phyloP scores from a whole-genome alignment of 2,329 filamentous ascomycete species.

The Pseudocercospora cruenta region DNA sequence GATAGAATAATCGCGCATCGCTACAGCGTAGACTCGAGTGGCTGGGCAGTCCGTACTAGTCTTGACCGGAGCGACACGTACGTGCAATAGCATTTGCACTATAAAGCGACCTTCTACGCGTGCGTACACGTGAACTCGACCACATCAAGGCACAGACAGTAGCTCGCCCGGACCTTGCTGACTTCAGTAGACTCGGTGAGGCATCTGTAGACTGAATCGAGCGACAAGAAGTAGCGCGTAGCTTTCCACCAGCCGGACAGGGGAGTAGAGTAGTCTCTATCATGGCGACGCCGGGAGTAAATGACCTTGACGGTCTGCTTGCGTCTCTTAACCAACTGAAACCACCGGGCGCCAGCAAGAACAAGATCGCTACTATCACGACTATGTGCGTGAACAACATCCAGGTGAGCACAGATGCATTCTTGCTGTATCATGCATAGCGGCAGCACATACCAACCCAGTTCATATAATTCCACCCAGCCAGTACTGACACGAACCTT shows the following conservation, averaged over 20 bases:
- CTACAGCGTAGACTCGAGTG: slow-evolving; percentile 7
- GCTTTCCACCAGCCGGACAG: slow-evolving; percentile 18
- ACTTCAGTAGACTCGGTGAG: slow-evolving; percentile 31
- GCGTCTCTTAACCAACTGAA: slow-evolving; percentile 91
- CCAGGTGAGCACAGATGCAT: slow-evolving; percentile 65
- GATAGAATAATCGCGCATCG: slow-evolving; percentile 1
- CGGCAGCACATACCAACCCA: background rate
- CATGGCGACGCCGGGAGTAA: slow-evolving; percentile 68
- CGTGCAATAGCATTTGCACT: slow-evolving; percentile 4
- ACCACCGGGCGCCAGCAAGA: slow-evolving; percentile 90
- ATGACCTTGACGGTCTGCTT: slow-evolving; percentile 86
- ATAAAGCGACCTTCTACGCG: slow-evolving; percentile 5
- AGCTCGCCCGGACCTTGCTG: slow-evolving; percentile 25
- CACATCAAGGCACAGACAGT: slow-evolving; percentile 17
- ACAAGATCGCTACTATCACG: slow-evolving; percentile 86
- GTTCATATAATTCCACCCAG: background rate
- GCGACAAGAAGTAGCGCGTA: slow-evolving; percentile 27
- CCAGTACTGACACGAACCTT: background rate
- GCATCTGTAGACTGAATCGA: slow-evolving; percentile 26
- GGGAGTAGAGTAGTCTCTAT: slow-evolving; percentile 30
- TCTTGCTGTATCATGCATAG: background rate
- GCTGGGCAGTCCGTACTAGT: slow-evolving; percentile 2
- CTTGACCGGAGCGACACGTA: slow-evolving; percentile 4
- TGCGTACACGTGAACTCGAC: slow-evolving; percentile 10
- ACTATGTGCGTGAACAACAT: slow-evolving; percentile 85